These are phyloP conservation scores for Apiotrichum veenhuisii DNA, from an alignment of 1,284 basidiomycete species.

Conservation along the genomic window DNA sequence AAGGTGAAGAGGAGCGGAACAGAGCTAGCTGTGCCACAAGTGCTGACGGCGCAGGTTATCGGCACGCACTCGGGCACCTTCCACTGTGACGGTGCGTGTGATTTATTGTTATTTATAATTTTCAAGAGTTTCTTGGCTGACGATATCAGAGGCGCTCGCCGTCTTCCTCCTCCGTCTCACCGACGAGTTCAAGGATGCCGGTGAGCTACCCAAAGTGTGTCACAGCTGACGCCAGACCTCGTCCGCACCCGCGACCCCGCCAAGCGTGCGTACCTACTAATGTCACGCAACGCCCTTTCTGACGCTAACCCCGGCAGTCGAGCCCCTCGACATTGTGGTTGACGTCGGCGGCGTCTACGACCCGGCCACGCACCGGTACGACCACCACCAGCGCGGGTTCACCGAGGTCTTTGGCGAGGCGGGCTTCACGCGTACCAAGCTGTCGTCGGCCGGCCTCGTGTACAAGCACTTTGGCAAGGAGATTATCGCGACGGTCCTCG, in stretches of 20 bases:
- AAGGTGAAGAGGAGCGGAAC: slow-evolving; percentile 25
- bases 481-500: slow-evolving; percentile 67
- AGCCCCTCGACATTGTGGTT: slow-evolving; percentile 89
- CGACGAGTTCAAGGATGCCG: slow-evolving; percentile 66
- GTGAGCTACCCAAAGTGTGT: slow-evolving; percentile 49
- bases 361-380: slow-evolving; percentile 70
- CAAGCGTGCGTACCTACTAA: slow-evolving; percentile 48
- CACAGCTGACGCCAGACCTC: slow-evolving; percentile 55
- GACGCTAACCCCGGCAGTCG: slow-evolving; percentile 52
- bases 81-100: slow-evolving; percentile 80
- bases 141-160: slow-evolving; percentile 38
- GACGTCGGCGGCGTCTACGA: slow-evolving; percentile 96
- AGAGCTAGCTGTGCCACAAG: no score
- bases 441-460: slow-evolving; percentile 87
- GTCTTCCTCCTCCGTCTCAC: slow-evolving; percentile 79
- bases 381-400: slow-evolving; percentile 96
- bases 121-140: not conserved
- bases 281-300: not conserved
- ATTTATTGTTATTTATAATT: not conserved
- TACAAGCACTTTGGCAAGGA: slow-evolving; percentile 98
- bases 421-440: slow-evolving; percentile 63
- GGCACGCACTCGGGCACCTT: slow-evolving; percentile 95
- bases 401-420: slow-evolving; percentile 81
- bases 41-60: slow-evolving; percentile 52
- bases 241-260: slow-evolving; percentile 77